These are phyloP conservation scores for Chlamydomonas sphaeroides DNA, from an alignment of 139 green algal genomes.

Conservation along the genomic window DNA sequence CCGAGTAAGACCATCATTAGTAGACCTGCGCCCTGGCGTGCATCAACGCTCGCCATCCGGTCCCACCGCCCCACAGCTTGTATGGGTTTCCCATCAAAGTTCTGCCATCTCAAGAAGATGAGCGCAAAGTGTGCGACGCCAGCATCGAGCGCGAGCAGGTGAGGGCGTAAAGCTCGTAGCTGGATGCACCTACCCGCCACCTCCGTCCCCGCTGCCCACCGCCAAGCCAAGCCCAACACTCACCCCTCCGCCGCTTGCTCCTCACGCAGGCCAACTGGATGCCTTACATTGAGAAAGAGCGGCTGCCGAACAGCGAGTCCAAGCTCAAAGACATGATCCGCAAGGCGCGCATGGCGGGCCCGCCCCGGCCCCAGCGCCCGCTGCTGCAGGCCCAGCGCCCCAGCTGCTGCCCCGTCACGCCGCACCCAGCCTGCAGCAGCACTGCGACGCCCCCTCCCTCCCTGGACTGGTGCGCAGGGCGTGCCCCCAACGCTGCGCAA, in stretches of 20 bases:
- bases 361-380: too few species aligned
- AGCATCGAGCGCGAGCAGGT: too few species aligned
- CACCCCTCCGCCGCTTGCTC: not conserved
- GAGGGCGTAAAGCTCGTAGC: not conserved
- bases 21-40: not conserved
- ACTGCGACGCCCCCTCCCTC: not conserved
- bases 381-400: too few species aligned
- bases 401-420: too few species aligned
- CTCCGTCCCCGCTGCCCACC: too few species aligned
- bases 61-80: constrained; percentile 31
- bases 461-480: too few species aligned
- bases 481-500: constrained; percentile 66
- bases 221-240: not conserved
- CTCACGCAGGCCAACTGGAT: constrained; percentile 9
- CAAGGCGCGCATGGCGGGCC: constrained; percentile 37
- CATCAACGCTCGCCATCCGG: too few species aligned
- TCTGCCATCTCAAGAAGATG: not conserved
- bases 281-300: constrained; percentile 47
- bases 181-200: not conserved
- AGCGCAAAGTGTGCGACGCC: too few species aligned
- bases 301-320: constrained; percentile 46
- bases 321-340: constrained; percentile 67
- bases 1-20: not conserved
- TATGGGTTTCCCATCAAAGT: constrained; percentile 61
- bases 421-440: too few species aligned